phyloP scores from a whole-genome alignment of 768 basidiomycete genomes.

The Serendipita sp. region DNA sequence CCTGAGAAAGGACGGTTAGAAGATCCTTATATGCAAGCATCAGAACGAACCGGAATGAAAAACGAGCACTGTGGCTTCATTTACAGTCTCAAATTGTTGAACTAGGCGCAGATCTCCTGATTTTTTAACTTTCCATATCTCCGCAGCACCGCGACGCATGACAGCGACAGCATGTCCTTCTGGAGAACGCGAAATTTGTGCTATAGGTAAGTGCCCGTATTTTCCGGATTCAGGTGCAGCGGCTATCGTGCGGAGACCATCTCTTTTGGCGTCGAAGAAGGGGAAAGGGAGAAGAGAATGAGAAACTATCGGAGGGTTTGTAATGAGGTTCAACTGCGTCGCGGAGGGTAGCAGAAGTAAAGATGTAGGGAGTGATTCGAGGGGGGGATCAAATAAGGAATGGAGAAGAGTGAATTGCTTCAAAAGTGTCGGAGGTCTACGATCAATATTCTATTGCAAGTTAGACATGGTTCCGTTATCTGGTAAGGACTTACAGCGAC shows the following conservation, averaged over 20 bases:
- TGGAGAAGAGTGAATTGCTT: constrained; percentile 60
- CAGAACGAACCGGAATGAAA: neutral
- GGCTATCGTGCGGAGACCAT: constrained; percentile 32
- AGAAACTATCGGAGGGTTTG: constrained; percentile 47
- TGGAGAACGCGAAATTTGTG: constrained; percentile 56
- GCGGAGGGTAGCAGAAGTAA: constrained; percentile 32
- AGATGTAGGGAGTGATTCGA: constrained; percentile 20
- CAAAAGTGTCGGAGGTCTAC: constrained; percentile 69
- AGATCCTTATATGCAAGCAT: constrained; percentile 12
- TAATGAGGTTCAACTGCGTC: constrained; percentile 43
- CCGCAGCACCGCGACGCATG: constrained; percentile 38
- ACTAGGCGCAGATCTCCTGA: constrained; percentile 41
- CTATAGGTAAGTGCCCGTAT: constrained; percentile 28
- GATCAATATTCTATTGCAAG: constrained; percentile 59
- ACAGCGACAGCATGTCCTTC: constrained; percentile 62
- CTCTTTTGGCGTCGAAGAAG: constrained; percentile 42
- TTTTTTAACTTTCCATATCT: constrained; percentile 41
- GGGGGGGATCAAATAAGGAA: constrained; percentile 24
- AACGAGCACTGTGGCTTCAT: neutral
- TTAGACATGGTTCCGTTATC: neutral
- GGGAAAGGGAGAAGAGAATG: constrained; percentile 39
- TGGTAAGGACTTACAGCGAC: constrained; percentile 40
- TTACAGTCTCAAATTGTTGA: constrained; percentile 13
- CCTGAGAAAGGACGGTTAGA: constrained; percentile 19
- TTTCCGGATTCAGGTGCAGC: constrained; percentile 20